Conservation (phyloP, 163 green algal genomes). For the Prototheca wickerhamii region DNA sequence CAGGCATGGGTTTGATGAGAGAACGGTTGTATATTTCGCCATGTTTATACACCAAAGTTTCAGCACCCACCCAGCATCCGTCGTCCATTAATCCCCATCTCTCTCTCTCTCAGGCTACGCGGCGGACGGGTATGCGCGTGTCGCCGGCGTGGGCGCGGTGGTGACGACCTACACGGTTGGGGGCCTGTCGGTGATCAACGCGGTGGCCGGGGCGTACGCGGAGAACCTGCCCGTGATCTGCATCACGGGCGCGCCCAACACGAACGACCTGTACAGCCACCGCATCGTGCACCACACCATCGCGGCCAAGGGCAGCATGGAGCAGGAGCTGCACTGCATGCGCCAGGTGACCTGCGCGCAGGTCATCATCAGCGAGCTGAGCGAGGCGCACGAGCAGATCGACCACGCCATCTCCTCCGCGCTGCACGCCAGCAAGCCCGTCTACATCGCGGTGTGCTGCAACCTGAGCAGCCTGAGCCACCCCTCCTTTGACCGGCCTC, state of each 20-base stretch:
- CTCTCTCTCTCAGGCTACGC: conserved; percentile 33
- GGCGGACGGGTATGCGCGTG: conserved; percentile 44
- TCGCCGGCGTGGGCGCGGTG: conserved; percentile 39
- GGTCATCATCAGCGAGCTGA: conserved; percentile 51
- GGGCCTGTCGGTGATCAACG: conserved; percentile 57
- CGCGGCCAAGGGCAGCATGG: conserved; percentile 19
- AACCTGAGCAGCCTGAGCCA: conserved; percentile 58
- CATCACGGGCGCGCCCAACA: conserved; percentile 54
- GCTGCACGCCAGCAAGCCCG: conserved; percentile 38
- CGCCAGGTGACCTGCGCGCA: conserved; percentile 43
- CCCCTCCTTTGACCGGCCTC: conserved; percentile 35
- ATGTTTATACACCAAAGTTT: neutral
- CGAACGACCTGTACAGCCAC: conserved; percentile 64
- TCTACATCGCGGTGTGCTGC: conserved; percentile 70
- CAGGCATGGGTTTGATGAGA: neutral
- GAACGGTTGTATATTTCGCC: conserved; percentile 7
- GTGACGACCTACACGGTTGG: conserved; percentile 70
- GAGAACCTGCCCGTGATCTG: conserved; percentile 69
- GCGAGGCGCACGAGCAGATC: conserved; percentile 53
- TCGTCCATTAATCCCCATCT: neutral
- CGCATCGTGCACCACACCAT: conserved; percentile 62
- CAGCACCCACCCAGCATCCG: neutral
- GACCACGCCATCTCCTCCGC: conserved; percentile 55
- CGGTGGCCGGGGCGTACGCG: conserved; percentile 37
- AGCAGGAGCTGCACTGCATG: conserved; percentile 31